Evolutionary conservation across 1,139 yeast species (phyloP).

Genomic region (Pichia norvegensis): DNA sequence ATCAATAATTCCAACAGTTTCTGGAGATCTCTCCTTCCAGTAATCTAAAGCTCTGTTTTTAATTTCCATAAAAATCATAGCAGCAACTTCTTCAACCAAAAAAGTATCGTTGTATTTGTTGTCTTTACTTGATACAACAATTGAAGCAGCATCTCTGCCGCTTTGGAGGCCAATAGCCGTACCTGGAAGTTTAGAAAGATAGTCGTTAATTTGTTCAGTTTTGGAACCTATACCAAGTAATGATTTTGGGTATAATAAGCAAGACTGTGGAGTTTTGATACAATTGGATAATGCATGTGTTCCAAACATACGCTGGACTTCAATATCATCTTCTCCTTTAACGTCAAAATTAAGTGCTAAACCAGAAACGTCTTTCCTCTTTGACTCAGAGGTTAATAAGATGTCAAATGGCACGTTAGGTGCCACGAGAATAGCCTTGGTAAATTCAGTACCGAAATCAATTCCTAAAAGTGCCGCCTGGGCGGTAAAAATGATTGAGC

Average conservation of each 20-base stretch:
- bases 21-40: slow-evolving; percentile 36
- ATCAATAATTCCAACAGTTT: slow-evolving; percentile 35
- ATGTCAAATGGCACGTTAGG: slow-evolving; percentile 87
- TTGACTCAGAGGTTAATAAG: slow-evolving; percentile 82
- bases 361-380: slow-evolving; percentile 81
- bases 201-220: slow-evolving; percentile 39
- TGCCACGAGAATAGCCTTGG: slow-evolving; percentile 83
- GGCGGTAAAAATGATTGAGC: not conserved
- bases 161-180: slow-evolving; percentile 42
- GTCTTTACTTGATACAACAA: slow-evolving; percentile 40
- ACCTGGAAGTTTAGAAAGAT: slow-evolving; percentile 54
- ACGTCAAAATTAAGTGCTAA: slow-evolving; percentile 48
- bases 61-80: slow-evolving; percentile 71
- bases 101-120: slow-evolving; percentile 4
- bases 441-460: slow-evolving; percentile 83
- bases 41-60: slow-evolving; percentile 53
- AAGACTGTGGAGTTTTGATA: slow-evolving; percentile 65
- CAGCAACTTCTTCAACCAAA: slow-evolving; percentile 69
- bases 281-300: slow-evolving; percentile 64
- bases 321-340: slow-evolving; percentile 29
- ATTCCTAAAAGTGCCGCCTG: slow-evolving; percentile 65
- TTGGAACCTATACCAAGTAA: slow-evolving; percentile 60
- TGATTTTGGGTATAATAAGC: slow-evolving; percentile 61
- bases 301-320: slow-evolving; percentile 55
- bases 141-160: slow-evolving; percentile 46